Percentiles rank a stretch among this genome's conserved stretches.
Evolutionary conservation across 1,139 yeast genomes (phyloP).

Genomic region (Chernovozyma sophiae-reginae): DNA sequence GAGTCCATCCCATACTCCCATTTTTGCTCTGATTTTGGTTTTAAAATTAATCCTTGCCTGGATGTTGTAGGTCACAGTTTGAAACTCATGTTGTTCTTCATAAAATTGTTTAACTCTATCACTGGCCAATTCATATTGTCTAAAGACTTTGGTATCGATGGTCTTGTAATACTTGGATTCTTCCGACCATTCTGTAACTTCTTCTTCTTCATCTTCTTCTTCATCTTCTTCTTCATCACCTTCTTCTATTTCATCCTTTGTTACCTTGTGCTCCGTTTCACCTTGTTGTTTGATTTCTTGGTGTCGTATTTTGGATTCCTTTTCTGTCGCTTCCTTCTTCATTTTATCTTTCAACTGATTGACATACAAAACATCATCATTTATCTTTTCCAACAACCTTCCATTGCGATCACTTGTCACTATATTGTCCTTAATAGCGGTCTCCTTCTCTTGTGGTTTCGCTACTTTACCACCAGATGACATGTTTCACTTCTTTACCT

Average conservation of each 20-base stretch:
- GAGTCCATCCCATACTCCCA: constrained; percentile 72
- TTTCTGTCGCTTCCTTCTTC: constrained; percentile 5
- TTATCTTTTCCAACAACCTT: constrained; percentile 29
- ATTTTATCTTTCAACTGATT: constrained; percentile 24
- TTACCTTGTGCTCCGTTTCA: constrained; percentile 7
- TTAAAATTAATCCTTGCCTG: constrained; percentile 71
- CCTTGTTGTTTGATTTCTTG: constrained; percentile 4
- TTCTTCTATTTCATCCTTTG: constrained; percentile 1
- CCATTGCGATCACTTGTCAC: constrained; percentile 10
- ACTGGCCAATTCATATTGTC: constrained; percentile 69
- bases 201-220: constrained; percentile 5
- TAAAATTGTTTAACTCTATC: constrained; percentile 66
- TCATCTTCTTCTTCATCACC: constrained; percentile 5
- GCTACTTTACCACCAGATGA: background rate
- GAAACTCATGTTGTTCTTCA: constrained; percentile 64
- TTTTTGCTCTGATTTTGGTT: constrained; percentile 58
- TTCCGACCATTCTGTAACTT: constrained; percentile 8
- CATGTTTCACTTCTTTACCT: too few relatives aligned
- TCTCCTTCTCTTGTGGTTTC: background rate
- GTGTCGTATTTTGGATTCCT: constrained; percentile 1
- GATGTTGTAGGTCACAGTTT: constrained; percentile 68
- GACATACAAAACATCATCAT: constrained; percentile 31
- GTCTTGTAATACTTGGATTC: constrained; percentile 31
- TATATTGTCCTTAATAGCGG: background rate
- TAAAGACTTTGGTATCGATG: constrained; percentile 42